phyloP scores from a whole-genome alignment of 306 rosid genomes.

The Lithocarpus polystachyus region DNA sequence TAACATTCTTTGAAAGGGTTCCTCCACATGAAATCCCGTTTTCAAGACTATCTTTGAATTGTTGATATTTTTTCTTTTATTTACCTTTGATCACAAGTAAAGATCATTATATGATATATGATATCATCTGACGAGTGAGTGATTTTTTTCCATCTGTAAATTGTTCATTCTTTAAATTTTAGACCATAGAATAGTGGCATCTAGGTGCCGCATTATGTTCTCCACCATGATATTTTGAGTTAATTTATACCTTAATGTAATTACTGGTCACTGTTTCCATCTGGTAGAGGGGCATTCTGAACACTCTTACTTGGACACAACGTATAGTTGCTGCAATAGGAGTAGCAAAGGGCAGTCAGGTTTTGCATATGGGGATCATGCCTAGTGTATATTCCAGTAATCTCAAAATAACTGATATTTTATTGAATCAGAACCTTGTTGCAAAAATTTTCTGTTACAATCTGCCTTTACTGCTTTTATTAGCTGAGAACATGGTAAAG shows the following conservation, averaged over 20 bases:
- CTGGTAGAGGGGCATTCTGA: conserved; percentile 46
- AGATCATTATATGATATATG: neutral
- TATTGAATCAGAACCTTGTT: conserved; percentile 69
- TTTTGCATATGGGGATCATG: conserved; percentile 70
- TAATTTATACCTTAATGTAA: neutral
- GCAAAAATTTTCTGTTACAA: conserved; percentile 74
- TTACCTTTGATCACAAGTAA: neutral
- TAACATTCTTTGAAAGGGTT: neutral
- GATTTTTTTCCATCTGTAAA: neutral
- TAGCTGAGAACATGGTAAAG: conserved; percentile 55
- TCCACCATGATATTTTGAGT: neutral
- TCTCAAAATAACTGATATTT: conserved; percentile 62
- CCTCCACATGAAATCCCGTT: neutral
- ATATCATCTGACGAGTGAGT: neutral
- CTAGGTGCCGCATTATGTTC: neutral
- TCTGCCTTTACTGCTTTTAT: conserved; percentile 42
- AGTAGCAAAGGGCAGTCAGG: conserved; percentile 78
- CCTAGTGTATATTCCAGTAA: conserved; percentile 73
- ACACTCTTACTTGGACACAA: conserved; percentile 61
- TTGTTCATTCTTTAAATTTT: neutral
- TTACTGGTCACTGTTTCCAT: neutral
- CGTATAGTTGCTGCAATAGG: conserved; percentile 77
- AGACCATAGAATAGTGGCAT: neutral
- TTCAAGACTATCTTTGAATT: neutral
- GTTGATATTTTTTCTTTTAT: neutral